Conservation (phyloP, 805 yeast genomes). For the Brettanomyces anomalus region DNA sequence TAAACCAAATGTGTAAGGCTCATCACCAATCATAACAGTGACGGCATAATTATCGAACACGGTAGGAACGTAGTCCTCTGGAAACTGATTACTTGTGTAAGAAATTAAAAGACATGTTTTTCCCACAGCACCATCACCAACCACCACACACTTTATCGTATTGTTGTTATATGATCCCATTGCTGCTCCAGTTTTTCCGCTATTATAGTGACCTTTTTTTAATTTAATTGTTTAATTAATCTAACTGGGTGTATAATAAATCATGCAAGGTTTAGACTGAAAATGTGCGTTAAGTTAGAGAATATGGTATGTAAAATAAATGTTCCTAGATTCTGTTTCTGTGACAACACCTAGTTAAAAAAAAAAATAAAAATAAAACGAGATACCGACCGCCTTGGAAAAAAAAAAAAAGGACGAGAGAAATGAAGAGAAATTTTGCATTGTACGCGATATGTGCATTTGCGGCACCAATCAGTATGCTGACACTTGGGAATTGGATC, state of each 20-base stretch:
- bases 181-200: not conserved
- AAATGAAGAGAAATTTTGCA: not conserved
- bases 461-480: no score
- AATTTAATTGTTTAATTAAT: not conserved
- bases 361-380: slow-evolving; percentile 1
- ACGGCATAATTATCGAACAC: slow-evolving; percentile 94
- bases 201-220: not conserved
- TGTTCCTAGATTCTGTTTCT: no score
- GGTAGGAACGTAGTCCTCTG: slow-evolving; percentile 98
- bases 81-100: slow-evolving; percentile 93
- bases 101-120: slow-evolving; percentile 93
- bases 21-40: slow-evolving; percentile 94
- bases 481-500: no score
- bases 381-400: not conserved
- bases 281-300: not conserved
- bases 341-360: not conserved
- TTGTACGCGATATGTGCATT: no score
- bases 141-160: slow-evolving; percentile 90
- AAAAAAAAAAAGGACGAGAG: not conserved
- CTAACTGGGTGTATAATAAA: no score
- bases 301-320: no score
- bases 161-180: slow-evolving; percentile 28
- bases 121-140: slow-evolving; percentile 99
- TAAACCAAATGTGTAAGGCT: slow-evolving; percentile 93
- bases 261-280: no score